phyloP scores from a whole-genome alignment of 208 protist genomes.

The Acanthamoeba sp. region DNA sequence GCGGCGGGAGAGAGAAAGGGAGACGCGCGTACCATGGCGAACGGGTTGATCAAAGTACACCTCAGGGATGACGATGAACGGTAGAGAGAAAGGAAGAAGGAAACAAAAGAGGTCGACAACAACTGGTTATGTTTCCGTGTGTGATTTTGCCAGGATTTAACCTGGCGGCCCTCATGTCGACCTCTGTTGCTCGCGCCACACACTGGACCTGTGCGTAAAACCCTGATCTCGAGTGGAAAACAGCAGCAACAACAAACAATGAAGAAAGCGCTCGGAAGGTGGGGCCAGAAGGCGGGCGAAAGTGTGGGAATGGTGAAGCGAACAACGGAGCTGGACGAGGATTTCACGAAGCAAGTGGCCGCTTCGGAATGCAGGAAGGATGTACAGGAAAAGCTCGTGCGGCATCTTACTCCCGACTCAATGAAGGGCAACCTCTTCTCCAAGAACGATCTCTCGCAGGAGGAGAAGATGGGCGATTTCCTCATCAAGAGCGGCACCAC shows the following conservation, averaged over 20 bases:
- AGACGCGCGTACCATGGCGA: conserved; percentile 17
- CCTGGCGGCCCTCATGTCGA: not conserved
- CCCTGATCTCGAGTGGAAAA: not conserved
- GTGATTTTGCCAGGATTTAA: not conserved
- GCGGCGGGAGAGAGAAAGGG: no score
- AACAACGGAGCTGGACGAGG: conserved; percentile 38
- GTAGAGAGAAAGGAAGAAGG: conserved; percentile 60
- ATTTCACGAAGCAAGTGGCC: not conserved
- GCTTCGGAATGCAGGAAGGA: conserved; percentile 1
- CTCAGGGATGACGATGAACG: conserved; percentile 64
- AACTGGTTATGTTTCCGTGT: not conserved
- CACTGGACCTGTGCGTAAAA: not conserved
- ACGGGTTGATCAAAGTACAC: conserved; percentile 34
- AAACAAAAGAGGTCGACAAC: conserved; percentile 12
- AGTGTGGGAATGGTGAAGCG: conserved; percentile 50
- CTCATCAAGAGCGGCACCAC: conserved; percentile 50
- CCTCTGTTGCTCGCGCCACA: not conserved
- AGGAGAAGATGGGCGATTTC: conserved; percentile 65
- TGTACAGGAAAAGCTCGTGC: conserved; percentile 29
- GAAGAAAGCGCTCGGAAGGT: conserved; percentile 50
- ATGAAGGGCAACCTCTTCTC: conserved; percentile 32
- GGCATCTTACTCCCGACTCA: conserved; percentile 22
- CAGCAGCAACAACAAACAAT: not conserved
- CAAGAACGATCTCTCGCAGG: conserved; percentile 1
- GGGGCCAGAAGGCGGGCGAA: conserved; percentile 34